phyloP scores from a whole-genome alignment of 441 rosid genomes.

The Iberis amara region DNA sequence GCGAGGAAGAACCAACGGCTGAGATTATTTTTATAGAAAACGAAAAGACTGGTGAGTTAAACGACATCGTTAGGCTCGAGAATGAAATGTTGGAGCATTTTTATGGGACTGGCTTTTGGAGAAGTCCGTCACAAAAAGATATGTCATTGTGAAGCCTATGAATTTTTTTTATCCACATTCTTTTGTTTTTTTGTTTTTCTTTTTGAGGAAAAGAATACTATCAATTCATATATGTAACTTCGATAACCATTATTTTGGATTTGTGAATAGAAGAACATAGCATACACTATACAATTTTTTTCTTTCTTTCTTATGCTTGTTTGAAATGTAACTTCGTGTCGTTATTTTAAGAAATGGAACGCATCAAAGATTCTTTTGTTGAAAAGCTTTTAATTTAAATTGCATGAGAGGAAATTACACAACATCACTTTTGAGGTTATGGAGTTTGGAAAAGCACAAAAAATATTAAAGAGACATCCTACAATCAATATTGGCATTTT shows the following conservation, averaged over 20 bases:
- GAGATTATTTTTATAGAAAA: conserved; percentile 11
- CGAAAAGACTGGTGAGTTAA: conserved; percentile 12
- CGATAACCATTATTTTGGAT: not conserved
- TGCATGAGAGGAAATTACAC: no score
- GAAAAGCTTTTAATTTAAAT: no score
- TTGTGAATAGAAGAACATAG: conserved; percentile 9
- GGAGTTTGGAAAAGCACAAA: no score
- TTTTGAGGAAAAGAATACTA: conserved; percentile 1
- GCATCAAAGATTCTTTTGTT: no score
- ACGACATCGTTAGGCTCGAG: conserved; percentile 36
- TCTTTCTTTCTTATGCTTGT: not conserved
- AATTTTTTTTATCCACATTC: not conserved
- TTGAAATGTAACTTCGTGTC: no score
- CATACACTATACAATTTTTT: not conserved
- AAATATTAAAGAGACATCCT: no score
- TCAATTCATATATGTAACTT: not conserved
- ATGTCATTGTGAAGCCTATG: conserved; percentile 16
- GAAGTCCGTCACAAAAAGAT: conserved; percentile 56
- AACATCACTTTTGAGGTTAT: no score
- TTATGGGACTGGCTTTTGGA: conserved; percentile 65
- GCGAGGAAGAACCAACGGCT: conserved; percentile 25
- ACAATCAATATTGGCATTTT: no score
- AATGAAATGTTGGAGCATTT: conserved; percentile 66
- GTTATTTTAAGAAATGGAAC: no score
- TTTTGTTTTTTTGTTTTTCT: no score